Conservation (phyloP, 2,329 filamentous ascomycete genomes). For the Calonectria pseudoreteaudii region DNA sequence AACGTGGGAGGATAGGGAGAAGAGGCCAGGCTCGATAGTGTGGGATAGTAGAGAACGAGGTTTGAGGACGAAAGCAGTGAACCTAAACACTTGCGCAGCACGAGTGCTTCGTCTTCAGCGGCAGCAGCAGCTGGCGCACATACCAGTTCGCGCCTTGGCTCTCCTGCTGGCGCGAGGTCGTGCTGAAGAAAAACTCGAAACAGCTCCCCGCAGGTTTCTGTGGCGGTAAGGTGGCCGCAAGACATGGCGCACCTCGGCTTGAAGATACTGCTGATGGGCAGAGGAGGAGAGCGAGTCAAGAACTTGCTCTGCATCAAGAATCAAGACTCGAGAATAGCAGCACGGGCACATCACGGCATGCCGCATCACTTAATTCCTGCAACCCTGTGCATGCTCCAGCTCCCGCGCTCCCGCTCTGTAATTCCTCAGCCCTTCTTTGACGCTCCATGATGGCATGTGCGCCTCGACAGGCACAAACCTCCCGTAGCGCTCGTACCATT, state of each 20-base stretch:
- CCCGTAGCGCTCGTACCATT: slow-evolving; percentile 36
- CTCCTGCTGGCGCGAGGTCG: background rate
- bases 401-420: background rate
- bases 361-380: background rate
- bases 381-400: background rate
- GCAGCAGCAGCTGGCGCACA: background rate
- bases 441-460: slow-evolving; percentile 21
- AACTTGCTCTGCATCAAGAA: background rate
- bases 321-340: background rate
- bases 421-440: slow-evolving; percentile 12
- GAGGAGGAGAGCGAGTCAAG: background rate
- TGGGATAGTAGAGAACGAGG: background rate
- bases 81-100: background rate
- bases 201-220: slow-evolving; percentile 8
- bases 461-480: slow-evolving; percentile 4
- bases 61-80: background rate
- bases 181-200: slow-evolving; percentile 15
- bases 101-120: background rate
- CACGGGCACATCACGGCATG: slow-evolving; percentile 23
- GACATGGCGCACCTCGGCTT: background rate
- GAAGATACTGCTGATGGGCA: background rate
- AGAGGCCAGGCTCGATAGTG: background rate
- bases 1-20: background rate
- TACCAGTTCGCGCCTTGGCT: background rate
- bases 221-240: slow-evolving; percentile 10